Evolutionary conservation across 371 early-diverging fungal genomes (phyloP).

Genomic region (Capillidium heterosporum): DNA sequence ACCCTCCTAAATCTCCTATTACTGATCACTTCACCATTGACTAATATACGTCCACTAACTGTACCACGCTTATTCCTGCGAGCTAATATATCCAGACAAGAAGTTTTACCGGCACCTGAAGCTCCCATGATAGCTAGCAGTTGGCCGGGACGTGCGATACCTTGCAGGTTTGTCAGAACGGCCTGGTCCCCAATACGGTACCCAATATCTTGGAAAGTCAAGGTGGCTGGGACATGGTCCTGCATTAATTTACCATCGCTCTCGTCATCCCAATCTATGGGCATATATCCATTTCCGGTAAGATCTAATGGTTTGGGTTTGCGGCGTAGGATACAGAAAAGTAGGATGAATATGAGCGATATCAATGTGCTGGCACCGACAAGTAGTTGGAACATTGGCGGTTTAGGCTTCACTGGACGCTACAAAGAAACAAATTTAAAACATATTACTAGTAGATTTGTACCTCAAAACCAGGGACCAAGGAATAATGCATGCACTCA

Average conservation of each 20-base stretch:
- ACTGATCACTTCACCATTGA: constrained; percentile 53
- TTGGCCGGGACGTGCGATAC: constrained; percentile 60
- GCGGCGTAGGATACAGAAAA: not conserved
- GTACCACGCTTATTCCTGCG: constrained; percentile 63
- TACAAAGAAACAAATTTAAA: not conserved
- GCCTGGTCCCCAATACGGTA: constrained; percentile 28
- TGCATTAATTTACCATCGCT: constrained; percentile 45
- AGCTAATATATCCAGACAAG: constrained; percentile 76
- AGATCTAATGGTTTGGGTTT: not conserved
- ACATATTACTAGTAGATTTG: not conserved
- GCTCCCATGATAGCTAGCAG: constrained; percentile 63
- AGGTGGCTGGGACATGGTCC: constrained; percentile 41
- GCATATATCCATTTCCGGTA: not conserved
- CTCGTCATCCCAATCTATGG: constrained; percentile 25
- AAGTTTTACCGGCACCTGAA: constrained; percentile 53
- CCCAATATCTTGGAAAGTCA: constrained; percentile 40
- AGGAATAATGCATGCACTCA: constrained; percentile 74
- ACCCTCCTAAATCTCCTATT: constrained; percentile 32
- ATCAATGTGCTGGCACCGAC: constrained; percentile 36
- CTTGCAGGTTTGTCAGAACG: constrained; percentile 43
- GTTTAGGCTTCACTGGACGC: constrained; percentile 21
- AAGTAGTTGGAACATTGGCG: constrained; percentile 33
- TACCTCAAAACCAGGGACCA: constrained; percentile 49
- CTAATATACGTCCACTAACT: constrained; percentile 67
- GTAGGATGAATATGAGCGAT: constrained; percentile 31